These are phyloP conservation scores for Alternaria sp. DNA, from an alignment of 2,329 filamentous ascomycete species.

Conservation along the genomic window DNA sequence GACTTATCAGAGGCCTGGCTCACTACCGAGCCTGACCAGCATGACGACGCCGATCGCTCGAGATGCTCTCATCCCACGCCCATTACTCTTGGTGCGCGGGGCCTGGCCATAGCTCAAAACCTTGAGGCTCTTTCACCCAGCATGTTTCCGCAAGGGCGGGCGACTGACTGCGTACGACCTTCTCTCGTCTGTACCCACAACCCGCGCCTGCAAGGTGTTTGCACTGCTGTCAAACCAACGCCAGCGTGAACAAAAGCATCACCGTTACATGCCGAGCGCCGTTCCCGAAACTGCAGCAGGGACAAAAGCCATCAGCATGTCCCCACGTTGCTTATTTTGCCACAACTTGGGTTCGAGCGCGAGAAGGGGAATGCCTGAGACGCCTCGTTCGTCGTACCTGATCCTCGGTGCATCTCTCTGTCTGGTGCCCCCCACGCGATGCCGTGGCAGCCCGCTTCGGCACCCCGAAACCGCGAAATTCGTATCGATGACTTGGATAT, in stretches of 20 bases:
- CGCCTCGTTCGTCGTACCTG: constrained; percentile 44
- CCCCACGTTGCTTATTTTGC: constrained; percentile 41
- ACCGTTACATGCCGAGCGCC: constrained; percentile 24
- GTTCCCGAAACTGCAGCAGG: constrained; percentile 34
- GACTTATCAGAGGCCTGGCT: constrained; percentile 6
- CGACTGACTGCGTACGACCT: constrained; percentile 1
- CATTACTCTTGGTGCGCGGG: constrained; percentile 33
- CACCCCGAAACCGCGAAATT: constrained; percentile 20
- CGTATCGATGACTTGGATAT: background rate
- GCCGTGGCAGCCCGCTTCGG: constrained; percentile 25
- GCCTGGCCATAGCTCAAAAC: constrained; percentile 29
- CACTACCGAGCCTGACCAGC: constrained; percentile 17
- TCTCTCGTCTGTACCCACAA: constrained; percentile 1
- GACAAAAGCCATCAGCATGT: constrained; percentile 33
- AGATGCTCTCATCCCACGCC: constrained; percentile 34
- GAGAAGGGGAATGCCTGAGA: constrained; percentile 27
- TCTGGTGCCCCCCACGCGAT: constrained; percentile 40
- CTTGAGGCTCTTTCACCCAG: constrained; percentile 27
- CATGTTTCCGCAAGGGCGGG: constrained; percentile 8
- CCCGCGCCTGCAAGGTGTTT: constrained; percentile 6
- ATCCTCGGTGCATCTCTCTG: constrained; percentile 34
- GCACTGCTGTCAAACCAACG: constrained; percentile 4
- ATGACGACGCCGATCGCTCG: constrained; percentile 23
- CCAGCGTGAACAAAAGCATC: constrained; percentile 13
- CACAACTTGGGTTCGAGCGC: constrained; percentile 32